Base-by-base conservation (phyloP, 257 asterid genomes). In the Coffea eugenioides region DNA sequence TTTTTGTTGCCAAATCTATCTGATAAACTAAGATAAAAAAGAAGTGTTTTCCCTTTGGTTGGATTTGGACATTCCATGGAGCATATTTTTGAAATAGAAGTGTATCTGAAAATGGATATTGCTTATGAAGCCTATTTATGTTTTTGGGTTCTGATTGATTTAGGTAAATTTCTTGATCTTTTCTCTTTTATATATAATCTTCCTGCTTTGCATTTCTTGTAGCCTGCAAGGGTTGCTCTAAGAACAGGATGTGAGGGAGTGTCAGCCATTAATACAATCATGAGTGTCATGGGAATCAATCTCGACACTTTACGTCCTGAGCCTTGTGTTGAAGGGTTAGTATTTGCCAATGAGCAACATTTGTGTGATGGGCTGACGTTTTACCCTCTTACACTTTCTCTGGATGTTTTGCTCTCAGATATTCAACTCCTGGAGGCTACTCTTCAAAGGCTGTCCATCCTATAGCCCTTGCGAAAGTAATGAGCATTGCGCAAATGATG, bases 271-370 rank as follows among this genome's bases (percentile, higher is more conserved):
- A 95, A 95, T 64, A 95, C 98, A 61, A 93, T 95, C 86, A 95
- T 95, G 99, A 95, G 99, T 61, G 97, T 95, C 80, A 93, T 95
- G 99, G 99, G 99, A 72, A 95, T 95, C 77, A 91, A 95, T 84
- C 96, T 93, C 34, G 90, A 90, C 74, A 92, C 97, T 8, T 82
- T 93, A 81, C 87, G 93, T 65, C 99, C 99, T 0, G 99, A 95
- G 89, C 99, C 99, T 80, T 95, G 97, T 82, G 99, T 95, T 69
- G 99, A 95, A 81, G 99, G 99, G 98, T 94, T 86, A 71, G 88
- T 74, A 21, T 65, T 61, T 69, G 41, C 6, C 65, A 61, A 59
- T 72, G 71, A 34, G 45, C 75, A 75, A 59, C 39, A 68, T 57
- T 43, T 45, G 25, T 69, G 10, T 39, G 66, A 41, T 56, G 56